Evolutionary conservation across 208 protist genomes (phyloP).

Genomic region (Trypanosomatidae sp.): DNA sequence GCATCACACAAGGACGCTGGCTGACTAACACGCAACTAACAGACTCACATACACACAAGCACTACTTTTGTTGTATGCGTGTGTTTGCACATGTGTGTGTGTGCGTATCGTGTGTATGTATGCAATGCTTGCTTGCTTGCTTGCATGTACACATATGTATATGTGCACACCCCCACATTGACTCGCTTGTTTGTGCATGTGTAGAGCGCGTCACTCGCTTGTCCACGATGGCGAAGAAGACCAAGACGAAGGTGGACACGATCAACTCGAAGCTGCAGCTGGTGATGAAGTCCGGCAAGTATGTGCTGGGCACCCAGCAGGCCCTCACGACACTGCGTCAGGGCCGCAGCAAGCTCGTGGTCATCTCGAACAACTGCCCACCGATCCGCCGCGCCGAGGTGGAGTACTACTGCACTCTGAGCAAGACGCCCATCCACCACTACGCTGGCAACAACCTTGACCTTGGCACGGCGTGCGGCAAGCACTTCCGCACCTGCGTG

Average conservation of each 20-base stretch:
- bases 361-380: conserved; percentile 98
- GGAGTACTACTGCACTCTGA: conserved; percentile 99
- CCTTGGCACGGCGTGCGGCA: conserved; percentile 98
- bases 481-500: conserved; percentile 96
- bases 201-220: not conserved
- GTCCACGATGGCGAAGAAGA: conserved; percentile 84
- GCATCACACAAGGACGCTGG: too few species aligned
- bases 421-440: conserved; percentile 98
- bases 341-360: conserved; percentile 96
- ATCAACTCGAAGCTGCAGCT: conserved; percentile 99
- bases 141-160: conserved; percentile 4
- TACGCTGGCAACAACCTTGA: conserved; percentile 98
- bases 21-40: too few species aligned
- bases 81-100: too few species aligned
- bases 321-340: conserved; percentile 95
- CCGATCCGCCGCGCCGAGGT: conserved; percentile 97
- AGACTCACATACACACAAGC: too few species aligned
- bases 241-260: conserved; percentile 95
- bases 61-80: too few species aligned
- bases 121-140: not conserved
- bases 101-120: too few species aligned
- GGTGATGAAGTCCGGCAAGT: conserved; percentile 99
- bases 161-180: conserved; percentile 1
- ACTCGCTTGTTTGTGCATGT: not conserved
- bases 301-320: conserved; percentile 96